Conservation (phyloP, 2,329 filamentous ascomycete species). For the Myriosclerotinia scirpicola region DNA sequence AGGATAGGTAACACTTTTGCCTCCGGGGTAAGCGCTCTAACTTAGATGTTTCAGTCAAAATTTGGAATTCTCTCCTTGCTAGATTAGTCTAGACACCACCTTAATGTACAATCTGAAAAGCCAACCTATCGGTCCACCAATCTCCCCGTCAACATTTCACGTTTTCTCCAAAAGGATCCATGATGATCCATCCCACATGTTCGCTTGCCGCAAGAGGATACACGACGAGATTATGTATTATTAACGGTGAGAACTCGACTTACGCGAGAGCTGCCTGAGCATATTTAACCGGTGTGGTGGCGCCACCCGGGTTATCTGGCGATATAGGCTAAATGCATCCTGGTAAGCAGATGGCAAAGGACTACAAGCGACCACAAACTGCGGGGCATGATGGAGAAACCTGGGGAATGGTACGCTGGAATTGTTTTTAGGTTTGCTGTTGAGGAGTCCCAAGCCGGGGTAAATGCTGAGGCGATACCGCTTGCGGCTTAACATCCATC, state of each 20-base stretch:
- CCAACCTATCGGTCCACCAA: neutral
- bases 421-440: neutral
- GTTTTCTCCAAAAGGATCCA: neutral
- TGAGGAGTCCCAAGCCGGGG: conserved; percentile 10
- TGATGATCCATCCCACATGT: neutral
- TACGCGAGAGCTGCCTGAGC: too few relatives aligned
- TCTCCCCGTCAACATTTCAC: conserved; percentile 1
- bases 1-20: conserved; percentile 2
- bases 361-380: neutral
- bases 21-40: neutral
- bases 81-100: neutral
- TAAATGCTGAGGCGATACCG: neutral
- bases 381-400: conserved; percentile 15
- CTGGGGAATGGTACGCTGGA: conserved; percentile 16
- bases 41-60: neutral
- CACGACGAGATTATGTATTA: conserved; percentile 17
- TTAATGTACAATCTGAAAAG: neutral
- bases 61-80: neutral
- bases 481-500: neutral
- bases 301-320: neutral
- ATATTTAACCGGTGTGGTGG: too few relatives aligned
- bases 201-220: conserved; percentile 12
- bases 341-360: neutral
- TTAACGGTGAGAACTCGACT: conserved; percentile 8
- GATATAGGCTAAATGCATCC: conserved; percentile 15